Evolutionary conservation across 2,329 filamentous ascomycete genomes (phyloP).

Genomic region (Periglandula ipomoeae): DNA sequence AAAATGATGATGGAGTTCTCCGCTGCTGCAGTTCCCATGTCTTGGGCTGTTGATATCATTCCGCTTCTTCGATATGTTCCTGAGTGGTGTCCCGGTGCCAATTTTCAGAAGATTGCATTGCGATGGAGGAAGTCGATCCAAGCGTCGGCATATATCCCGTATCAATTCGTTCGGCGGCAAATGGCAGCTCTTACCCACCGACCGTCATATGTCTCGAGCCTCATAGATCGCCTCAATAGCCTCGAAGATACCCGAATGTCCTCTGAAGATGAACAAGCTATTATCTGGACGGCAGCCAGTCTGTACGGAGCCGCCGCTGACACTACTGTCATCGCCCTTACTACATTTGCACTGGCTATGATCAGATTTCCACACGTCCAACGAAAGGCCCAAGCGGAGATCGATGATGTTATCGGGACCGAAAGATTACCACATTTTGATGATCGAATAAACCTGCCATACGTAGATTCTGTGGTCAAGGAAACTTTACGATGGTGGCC

Average conservation of each 20-base stretch:
- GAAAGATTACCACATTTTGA: conserved; percentile 31
- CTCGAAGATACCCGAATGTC: neutral
- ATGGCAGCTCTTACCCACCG: conserved; percentile 13
- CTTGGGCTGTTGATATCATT: conserved; percentile 24
- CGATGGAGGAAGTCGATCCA: conserved; percentile 15
- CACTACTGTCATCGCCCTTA: conserved; percentile 1
- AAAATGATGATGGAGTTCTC: conserved; percentile 20
- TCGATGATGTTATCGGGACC: conserved; percentile 33
- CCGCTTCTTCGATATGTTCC: conserved; percentile 23
- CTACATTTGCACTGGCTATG: conserved; percentile 37
- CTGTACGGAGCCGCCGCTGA: conserved; percentile 12
- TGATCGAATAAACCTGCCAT: conserved; percentile 35
- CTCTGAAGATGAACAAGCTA: neutral
- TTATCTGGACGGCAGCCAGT: conserved; percentile 4
- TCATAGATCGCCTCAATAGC: too few relatives aligned
- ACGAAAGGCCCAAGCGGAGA: conserved; percentile 27
- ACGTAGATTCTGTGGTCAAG: conserved; percentile 23
- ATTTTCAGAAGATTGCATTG: conserved; percentile 20
- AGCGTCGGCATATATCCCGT: conserved; percentile 16
- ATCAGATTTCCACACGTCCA: conserved; percentile 31
- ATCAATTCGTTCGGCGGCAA: conserved; percentile 20
- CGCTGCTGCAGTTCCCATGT: conserved; percentile 17
- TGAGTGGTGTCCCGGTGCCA: conserved; percentile 18
- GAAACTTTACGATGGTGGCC: conserved; percentile 23
- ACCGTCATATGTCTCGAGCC: conserved; percentile 20